A percentile compares a stretch with the other conserved stretches of the same genome.
Conservation (phyloP, 1,139 yeast genomes). For the Suhomyces taliae region DNA sequence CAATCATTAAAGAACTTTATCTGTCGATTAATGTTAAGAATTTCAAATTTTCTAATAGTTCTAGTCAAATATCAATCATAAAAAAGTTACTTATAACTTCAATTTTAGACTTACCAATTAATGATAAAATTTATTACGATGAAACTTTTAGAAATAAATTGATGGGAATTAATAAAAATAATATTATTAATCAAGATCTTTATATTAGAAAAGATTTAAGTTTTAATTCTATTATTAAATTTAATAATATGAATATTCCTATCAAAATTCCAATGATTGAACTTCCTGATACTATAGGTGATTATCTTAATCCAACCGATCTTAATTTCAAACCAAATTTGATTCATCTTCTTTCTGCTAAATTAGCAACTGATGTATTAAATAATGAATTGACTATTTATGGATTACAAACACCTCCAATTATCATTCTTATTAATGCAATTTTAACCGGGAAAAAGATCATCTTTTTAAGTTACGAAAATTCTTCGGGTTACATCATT, state of each 20-base stretch:
- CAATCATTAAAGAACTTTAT: slow-evolving; percentile 29
- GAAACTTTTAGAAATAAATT: slow-evolving; percentile 39
- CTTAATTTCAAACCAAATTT: slow-evolving; percentile 44
- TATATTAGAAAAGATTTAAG: slow-evolving; percentile 47
- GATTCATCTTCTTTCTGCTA: slow-evolving; percentile 38
- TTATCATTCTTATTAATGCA: slow-evolving; percentile 56
- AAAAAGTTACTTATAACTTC: slow-evolving; percentile 46
- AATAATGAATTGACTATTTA: slow-evolving; percentile 49
- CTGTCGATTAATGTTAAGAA: slow-evolving; percentile 37
- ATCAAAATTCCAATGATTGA: slow-evolving; percentile 43
- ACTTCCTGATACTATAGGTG: slow-evolving; percentile 45
- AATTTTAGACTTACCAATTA: slow-evolving; percentile 47
- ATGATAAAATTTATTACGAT: slow-evolving; percentile 45
- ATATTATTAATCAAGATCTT: slow-evolving; percentile 28
- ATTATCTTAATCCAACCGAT: slow-evolving; percentile 49
- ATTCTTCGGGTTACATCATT: slow-evolving; percentile 55
- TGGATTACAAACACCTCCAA: slow-evolving; percentile 60
- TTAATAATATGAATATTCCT: slow-evolving; percentile 45
- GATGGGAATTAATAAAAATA: slow-evolving; percentile 39
- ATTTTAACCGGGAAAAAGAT: slow-evolving; percentile 58
- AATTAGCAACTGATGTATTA: slow-evolving; percentile 27
- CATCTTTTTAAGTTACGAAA: slow-evolving; percentile 54
- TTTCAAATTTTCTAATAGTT: slow-evolving; percentile 28
- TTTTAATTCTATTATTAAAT: slow-evolving; percentile 39
- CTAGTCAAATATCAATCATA: slow-evolving; percentile 30